Conservation (phyloP, 306 rosid genomes). For the Prunus mongolica region DNA sequence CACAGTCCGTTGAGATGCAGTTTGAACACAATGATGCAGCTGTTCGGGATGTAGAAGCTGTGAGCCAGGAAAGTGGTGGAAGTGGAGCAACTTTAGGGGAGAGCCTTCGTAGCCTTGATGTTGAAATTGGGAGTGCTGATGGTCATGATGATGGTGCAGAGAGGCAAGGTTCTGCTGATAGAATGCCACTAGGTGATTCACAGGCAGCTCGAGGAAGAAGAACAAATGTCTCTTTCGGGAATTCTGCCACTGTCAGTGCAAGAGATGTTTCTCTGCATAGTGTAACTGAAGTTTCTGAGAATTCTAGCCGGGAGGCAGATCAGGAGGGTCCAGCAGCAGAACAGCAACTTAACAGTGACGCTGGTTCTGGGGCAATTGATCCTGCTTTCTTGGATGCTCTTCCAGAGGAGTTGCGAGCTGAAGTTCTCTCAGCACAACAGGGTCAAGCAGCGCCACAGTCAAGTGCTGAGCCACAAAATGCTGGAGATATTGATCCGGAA, state of each 20-base stretch:
- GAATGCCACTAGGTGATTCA: conserved; percentile 61
- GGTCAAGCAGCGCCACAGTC: conserved; percentile 82
- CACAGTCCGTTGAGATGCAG: conserved; percentile 77
- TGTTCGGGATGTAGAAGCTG: conserved; percentile 91
- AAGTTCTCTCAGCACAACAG: conserved; percentile 92
- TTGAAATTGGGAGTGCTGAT: conserved; percentile 96
- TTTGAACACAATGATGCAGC: conserved; percentile 74
- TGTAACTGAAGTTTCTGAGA: conserved; percentile 90
- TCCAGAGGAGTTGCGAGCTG: conserved; percentile 95
- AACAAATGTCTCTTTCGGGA: conserved; percentile 52
- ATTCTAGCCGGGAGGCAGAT: conserved; percentile 87
- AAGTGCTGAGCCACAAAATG: conserved; percentile 64
- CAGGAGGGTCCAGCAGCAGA: conserved; percentile 67
- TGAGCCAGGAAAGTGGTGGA: conserved; percentile 96
- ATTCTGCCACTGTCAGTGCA: conserved; percentile 55
- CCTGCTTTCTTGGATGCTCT: conserved; percentile 97
- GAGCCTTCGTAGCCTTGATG: conserved; percentile 96
- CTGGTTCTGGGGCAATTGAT: conserved; percentile 88
- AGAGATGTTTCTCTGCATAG: conserved; percentile 89
- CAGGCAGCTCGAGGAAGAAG: conserved; percentile 79
- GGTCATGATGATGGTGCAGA: conserved; percentile 96
- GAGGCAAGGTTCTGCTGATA: conserved; percentile 75
- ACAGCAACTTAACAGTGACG: conserved; percentile 65
- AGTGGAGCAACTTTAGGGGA: conserved; percentile 98
- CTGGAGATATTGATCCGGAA: conserved; percentile 95